Evolutionary conservation across 768 basidiomycete species (phyloP).

Genomic region (Fibroporia radiculosa): DNA sequence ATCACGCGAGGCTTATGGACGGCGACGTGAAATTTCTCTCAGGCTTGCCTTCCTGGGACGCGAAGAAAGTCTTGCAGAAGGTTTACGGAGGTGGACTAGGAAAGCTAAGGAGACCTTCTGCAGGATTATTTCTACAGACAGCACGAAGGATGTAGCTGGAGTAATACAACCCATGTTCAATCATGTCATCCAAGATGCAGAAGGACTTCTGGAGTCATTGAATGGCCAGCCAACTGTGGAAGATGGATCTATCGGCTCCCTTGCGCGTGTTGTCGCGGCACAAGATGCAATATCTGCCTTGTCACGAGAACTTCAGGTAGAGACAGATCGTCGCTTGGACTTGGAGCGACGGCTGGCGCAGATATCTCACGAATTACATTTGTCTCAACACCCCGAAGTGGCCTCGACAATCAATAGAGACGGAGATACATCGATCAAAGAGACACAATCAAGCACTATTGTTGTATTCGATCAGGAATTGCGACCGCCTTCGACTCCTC

Average conservation of each 20-base stretch:
- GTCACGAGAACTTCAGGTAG: conserved; percentile 48
- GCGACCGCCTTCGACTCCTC: too few relatives aligned
- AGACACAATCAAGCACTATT: too few relatives aligned
- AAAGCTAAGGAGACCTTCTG: conserved; percentile 36
- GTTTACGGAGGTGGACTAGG: conserved; percentile 48
- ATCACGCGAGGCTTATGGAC: conserved; percentile 62
- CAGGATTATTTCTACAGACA: conserved; percentile 9
- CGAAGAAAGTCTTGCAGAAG: conserved; percentile 55
- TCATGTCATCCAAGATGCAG: conserved; percentile 27
- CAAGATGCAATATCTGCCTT: conserved; percentile 43
- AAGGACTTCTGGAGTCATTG: conserved; percentile 25
- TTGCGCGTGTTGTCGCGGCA: conserved; percentile 45
- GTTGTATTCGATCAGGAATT: too few relatives aligned
- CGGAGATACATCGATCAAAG: too few relatives aligned
- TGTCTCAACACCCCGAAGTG: too few relatives aligned
- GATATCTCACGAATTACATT: too few relatives aligned
- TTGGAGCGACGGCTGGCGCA: conserved; percentile 28
- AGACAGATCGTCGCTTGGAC: conserved; percentile 42
- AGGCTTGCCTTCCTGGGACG: conserved; percentile 53
- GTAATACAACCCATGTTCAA: conserved; percentile 23
- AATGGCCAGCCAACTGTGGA: conserved; percentile 27
- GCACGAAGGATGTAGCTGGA: conserved; percentile 7
- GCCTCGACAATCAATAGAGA: too few relatives aligned
- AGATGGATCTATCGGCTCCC: conserved; percentile 33
- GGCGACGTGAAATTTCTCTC: conserved; percentile 61